These are phyloP conservation scores for Anthracocystis setariae DNA, from an alignment of 1,284 basidiomycete genomes.

Conservation along the genomic window DNA sequence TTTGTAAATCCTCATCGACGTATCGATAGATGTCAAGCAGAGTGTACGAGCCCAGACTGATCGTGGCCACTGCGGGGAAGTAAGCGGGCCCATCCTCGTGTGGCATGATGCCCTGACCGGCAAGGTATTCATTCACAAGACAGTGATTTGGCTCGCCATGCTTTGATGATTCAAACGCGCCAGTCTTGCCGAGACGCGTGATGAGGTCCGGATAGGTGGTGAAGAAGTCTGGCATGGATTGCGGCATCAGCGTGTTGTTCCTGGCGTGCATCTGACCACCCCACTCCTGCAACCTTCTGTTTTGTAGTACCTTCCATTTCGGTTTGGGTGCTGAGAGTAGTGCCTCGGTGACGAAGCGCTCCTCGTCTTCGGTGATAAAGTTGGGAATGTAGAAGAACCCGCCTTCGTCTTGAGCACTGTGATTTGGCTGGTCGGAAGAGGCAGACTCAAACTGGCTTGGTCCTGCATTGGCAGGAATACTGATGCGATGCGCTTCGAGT, in stretches of 20 bases:
- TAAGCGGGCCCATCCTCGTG: slow-evolving; percentile 93
- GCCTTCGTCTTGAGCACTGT: slow-evolving; percentile 13
- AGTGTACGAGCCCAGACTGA: slow-evolving; percentile 84
- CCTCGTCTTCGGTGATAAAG: slow-evolving; percentile 82
- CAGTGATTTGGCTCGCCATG: slow-evolving; percentile 83
- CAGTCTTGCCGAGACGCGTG: slow-evolving; percentile 73
- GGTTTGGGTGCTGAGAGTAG: slow-evolving; percentile 80
- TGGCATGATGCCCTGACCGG: slow-evolving; percentile 87
- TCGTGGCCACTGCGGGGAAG: slow-evolving; percentile 85
- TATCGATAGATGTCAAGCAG: slow-evolving; percentile 87
- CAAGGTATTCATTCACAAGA: slow-evolving; percentile 75
- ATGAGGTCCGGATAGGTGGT: slow-evolving; percentile 77
- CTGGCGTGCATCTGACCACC: slow-evolving; percentile 76
- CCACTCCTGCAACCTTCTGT: slow-evolving; percentile 68
- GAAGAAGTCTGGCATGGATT: slow-evolving; percentile 76
- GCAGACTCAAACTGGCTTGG: slow-evolving; percentile 29
- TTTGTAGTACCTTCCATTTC: slow-evolving; percentile 84
- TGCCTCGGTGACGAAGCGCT: slow-evolving; percentile 76
- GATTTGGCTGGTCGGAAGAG: slow-evolving; percentile 1
- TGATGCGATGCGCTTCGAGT: slow-evolving; percentile 29
- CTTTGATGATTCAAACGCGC: slow-evolving; percentile 74
- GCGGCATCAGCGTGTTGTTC: slow-evolving; percentile 73
- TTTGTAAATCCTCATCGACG: slow-evolving; percentile 53
- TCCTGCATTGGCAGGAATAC: slow-evolving; percentile 25
- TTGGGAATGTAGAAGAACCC: slow-evolving; percentile 73